Percentiles rank a stretch among this genome's conserved stretches.
Conservation (phyloP, 2,329 filamentous ascomycete genomes). For the Cytospora piceae region DNA sequence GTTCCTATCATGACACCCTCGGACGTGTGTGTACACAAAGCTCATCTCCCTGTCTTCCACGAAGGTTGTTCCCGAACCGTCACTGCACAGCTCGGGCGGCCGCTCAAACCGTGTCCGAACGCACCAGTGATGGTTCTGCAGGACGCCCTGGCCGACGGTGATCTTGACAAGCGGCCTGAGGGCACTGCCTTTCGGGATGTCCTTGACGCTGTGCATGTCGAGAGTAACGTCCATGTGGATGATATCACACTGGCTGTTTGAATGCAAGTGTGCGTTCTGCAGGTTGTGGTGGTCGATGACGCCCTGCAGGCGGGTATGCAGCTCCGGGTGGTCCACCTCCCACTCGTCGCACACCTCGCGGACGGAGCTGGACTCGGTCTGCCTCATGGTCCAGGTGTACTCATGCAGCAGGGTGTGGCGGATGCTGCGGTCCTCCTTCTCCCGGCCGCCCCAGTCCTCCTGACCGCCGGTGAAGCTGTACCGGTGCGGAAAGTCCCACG, state of each 20-base stretch:
- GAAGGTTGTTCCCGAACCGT: slow-evolving; percentile 45
- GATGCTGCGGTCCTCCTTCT: slow-evolving; percentile 45
- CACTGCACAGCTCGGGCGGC: slow-evolving; percentile 56
- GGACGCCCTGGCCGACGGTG: slow-evolving; percentile 55
- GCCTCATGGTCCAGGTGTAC: slow-evolving; percentile 58
- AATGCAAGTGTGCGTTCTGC: slow-evolving; percentile 28
- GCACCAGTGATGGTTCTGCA: slow-evolving; percentile 63
- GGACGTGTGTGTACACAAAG: slow-evolving; percentile 52
- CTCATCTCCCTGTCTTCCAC: slow-evolving; percentile 49
- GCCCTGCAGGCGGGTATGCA: slow-evolving; percentile 56
- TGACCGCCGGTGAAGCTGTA: slow-evolving; percentile 55
- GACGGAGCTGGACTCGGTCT: slow-evolving; percentile 59
- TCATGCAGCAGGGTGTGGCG: slow-evolving; percentile 58
- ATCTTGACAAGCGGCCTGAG: slow-evolving; percentile 64
- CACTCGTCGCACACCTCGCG: slow-evolving; percentile 58
- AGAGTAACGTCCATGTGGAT: slow-evolving; percentile 66
- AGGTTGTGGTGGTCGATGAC: slow-evolving; percentile 41
- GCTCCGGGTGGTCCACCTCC: slow-evolving; percentile 61
- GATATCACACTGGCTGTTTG: slow-evolving; percentile 57
- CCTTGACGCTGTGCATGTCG: slow-evolving; percentile 58
- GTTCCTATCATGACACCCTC: slow-evolving; percentile 53
- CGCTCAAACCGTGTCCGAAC: slow-evolving; percentile 62
- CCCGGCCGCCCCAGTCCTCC: slow-evolving; percentile 52
- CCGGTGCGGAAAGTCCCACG: slow-evolving; percentile 59
- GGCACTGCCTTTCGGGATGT: slow-evolving; percentile 57